Percentiles rank a stretch among this genome's conserved stretches.
Evolutionary conservation across 305 asterid genomes (phyloP).

Genomic region (Coffea humblotiana): DNA sequence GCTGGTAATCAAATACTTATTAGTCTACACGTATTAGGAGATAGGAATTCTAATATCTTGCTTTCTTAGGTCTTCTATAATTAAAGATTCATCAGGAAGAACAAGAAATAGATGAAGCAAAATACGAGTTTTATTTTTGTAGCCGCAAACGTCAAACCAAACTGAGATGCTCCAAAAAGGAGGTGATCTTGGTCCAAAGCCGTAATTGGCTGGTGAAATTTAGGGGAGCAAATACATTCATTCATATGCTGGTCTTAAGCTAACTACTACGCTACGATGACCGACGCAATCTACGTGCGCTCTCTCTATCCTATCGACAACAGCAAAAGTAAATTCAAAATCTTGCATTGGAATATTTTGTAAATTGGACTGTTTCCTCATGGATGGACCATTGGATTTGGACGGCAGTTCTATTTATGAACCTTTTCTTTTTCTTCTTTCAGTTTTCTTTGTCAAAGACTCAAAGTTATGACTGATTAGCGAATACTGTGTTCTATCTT

Average conservation of each 20-base stretch:
- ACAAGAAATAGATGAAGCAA: neutral
- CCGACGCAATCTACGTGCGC: neutral
- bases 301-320: neutral
- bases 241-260: too few species aligned
- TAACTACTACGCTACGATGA: neutral
- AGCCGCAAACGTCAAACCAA: neutral
- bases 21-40: too few species aligned
- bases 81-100: too few species aligned
- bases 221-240: neutral
- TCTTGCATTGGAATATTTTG: neutral
- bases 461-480: neutral
- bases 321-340: neutral
- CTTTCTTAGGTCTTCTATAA: too few species aligned
- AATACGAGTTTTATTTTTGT: neutral
- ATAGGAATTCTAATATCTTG: too few species aligned
- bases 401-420: neutral
- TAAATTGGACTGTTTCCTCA: neutral
- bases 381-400: neutral
- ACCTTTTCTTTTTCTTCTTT: neutral
- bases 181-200: neutral
- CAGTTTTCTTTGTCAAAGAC: neutral
- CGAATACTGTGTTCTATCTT: too few species aligned
- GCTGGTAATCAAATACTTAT: too few species aligned
- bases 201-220: neutral
- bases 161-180: neutral